Evolutionary conservation across 164 flowering plant species (phyloP), one percentile per base, ranked within the genome.

Genomic region (Dillenia suffruticosa): DNA sequence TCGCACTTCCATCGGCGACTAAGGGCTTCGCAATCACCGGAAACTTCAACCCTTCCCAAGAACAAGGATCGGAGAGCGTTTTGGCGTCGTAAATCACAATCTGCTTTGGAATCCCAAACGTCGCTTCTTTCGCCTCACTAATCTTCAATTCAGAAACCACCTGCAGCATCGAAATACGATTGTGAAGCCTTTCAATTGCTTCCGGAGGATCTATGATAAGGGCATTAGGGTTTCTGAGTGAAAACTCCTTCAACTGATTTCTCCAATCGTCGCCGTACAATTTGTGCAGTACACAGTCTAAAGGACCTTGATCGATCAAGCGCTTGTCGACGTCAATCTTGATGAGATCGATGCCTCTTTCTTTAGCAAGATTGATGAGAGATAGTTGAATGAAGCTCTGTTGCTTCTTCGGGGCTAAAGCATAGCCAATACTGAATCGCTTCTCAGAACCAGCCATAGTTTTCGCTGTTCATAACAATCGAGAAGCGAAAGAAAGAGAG

Each of bases 11-110:
- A 55, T 88, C 92, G 2, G 97, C 95, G 1, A 88, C 90, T 54
- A 90, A 58, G 0, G 97, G 97, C 73, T 90, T 90, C 45, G 97
- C 89, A 44, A 90, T 84, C 60, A 90, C 82, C 32, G 97, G 97
- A 60, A 86, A 88, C 63, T 68, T 74, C 63, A 90, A 58, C 0
- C 73, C 73, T 56, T 71, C 78, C 74, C 80, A 69, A 0, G 74
- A 50, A 19, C 43, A 64, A 51, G 61, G 51, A 22, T 77, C 76
- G 26, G 67, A 67, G 46, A 82, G 66, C 14, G 70, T 67, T 24
- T 76, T 73, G n/a, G 67, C 15, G 51, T 78, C 76, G 49, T 80
- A 67, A 2, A 85, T 66, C 54, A 87, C 93, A 65, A 82, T 76
- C 79, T 90, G 97, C 58, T 85, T 84, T 10, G 98, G 98, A 14